Conservation (phyloP, 257 asterid species). For the Verbena officinalis region DNA sequence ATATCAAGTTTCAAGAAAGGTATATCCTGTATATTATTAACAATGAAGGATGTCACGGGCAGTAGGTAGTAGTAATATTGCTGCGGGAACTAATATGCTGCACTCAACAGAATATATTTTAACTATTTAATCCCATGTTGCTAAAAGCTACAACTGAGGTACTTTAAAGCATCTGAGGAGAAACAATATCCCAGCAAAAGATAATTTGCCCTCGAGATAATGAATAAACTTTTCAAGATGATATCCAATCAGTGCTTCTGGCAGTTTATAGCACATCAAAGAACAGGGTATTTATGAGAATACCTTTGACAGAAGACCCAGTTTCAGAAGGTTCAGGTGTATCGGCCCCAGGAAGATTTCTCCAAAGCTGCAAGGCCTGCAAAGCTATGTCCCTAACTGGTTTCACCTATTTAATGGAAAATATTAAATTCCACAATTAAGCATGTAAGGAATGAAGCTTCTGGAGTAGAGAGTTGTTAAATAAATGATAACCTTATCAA, state of each 20-base stretch:
- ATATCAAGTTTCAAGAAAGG: slow-evolving; percentile 2
- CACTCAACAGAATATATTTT: neutral
- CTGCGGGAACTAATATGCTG: slow-evolving; percentile 1
- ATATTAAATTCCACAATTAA: slow-evolving; percentile 24
- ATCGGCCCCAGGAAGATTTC: slow-evolving; percentile 65
- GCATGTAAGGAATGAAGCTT: slow-evolving; percentile 32
- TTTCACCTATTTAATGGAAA: slow-evolving; percentile 61
- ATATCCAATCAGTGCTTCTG: neutral
- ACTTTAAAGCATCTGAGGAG: slow-evolving; percentile 1
- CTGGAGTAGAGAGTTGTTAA: slow-evolving; percentile 19
- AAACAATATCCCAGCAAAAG: slow-evolving; percentile 4
- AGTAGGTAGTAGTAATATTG: neutral
- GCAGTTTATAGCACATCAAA: slow-evolving; percentile 24
- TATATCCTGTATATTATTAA: neutral
- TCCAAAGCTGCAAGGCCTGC: slow-evolving; percentile 92
- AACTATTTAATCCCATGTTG: neutral
- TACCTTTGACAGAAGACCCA: slow-evolving; percentile 88
- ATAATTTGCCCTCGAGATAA: slow-evolving; percentile 13
- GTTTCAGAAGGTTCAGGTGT: slow-evolving; percentile 91
- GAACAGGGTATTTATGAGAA: slow-evolving; percentile 21
- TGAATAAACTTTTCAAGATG: slow-evolving; percentile 15
- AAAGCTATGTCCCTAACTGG: slow-evolving; percentile 90
- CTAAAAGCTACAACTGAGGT: neutral
- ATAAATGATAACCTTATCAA: slow-evolving; percentile 71
- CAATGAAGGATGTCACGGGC: neutral